Base-by-base conservation (phyloP, 2,329 filamentous ascomycete genomes). In the Trichoderma breve region DNA sequence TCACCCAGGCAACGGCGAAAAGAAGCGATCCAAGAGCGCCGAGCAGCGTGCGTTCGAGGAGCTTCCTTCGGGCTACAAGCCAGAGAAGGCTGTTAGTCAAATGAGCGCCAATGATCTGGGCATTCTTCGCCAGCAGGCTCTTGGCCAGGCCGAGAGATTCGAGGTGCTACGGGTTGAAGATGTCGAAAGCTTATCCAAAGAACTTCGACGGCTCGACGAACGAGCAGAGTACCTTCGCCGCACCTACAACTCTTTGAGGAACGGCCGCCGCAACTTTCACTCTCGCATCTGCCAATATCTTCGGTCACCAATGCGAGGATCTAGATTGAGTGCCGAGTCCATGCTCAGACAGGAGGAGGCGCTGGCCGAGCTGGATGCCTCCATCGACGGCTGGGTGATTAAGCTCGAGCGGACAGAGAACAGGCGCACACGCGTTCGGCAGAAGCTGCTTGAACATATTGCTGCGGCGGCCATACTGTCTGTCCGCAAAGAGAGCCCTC, bases 391-490 rank as follows among this genome's bases (percentile, higher is more conserved):
- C 78, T 95, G 93, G 91, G 89, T 93, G 63, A 85, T 83, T 76
- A 95, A 95, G 82, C 87, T 95, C n/a, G 93, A 95, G 78, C 88
- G 91, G 74, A 91, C 92, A 11, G 93, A 95, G 80, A 93, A 94
- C 78, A 86, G 93, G 77, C 89, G 92, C 53, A 91, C 90, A 18
- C 87, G 91, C 7, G 89, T 95, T 58, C 88, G 92, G 47, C 92
- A 95, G 79, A 95, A 94, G 84, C 84, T 95, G 14, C 86, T 95
- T 4, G 92, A 95, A 81, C 93, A 95, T 77, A 90, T 95, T 67
- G 92, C 93, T 61, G 93, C 92, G 18, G 91, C 92, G 3, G 83
- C 88, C 66, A 88, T 88, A 7, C 83, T 92, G 14, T 80, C 83
- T 36, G 63, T 78, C 58, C 73, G 75, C 67, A 72, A 76, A 7